Evolutionary conservation across 768 basidiomycete species (phyloP).

Genomic region (Boletus tylopilopsis): DNA sequence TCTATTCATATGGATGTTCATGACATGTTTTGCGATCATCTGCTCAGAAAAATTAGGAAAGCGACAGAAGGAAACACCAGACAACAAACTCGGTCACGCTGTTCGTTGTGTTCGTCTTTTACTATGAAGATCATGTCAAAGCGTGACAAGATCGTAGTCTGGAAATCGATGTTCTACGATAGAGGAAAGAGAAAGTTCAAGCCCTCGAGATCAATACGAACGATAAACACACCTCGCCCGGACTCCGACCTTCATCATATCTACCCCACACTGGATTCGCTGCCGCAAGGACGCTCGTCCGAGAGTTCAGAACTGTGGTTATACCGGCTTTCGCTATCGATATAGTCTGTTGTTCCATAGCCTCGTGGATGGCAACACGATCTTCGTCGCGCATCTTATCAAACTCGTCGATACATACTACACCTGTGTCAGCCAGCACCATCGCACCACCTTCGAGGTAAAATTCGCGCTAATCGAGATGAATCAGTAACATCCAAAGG

Average conservation of each 20-base stretch:
- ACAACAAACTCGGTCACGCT: constrained; percentile 72
- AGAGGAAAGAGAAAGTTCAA: not conserved
- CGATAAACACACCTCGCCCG: constrained; percentile 67
- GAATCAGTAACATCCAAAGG: constrained; percentile 1
- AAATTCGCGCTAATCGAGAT: constrained; percentile 76
- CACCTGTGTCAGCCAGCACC: constrained; percentile 97
- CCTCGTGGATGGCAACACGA: constrained; percentile 97
- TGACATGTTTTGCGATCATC: constrained; percentile 96
- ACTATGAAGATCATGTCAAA: constrained; percentile 99
- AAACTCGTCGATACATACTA: constrained; percentile 99
- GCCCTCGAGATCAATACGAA: not conserved
- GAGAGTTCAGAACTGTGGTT: constrained; percentile 93
- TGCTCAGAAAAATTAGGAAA: constrained; percentile 29
- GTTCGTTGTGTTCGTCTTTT: constrained; percentile 95
- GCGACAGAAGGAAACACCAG: not conserved
- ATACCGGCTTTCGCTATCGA: constrained; percentile 99
- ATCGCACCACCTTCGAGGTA: constrained; percentile 99
- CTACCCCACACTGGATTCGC: constrained; percentile 98
- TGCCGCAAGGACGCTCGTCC: constrained; percentile 94
- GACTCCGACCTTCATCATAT: constrained; percentile 95
- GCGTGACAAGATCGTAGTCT: constrained; percentile 95
- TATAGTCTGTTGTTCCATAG: constrained; percentile 99
- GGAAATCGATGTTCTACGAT: constrained; percentile 85
- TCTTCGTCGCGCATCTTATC: constrained; percentile 99
- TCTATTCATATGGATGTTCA: constrained; percentile 98